These are phyloP conservation scores for Sugiyamaella marilandica DNA, from an alignment of 805 yeast genomes.

Conservation along the genomic window DNA sequence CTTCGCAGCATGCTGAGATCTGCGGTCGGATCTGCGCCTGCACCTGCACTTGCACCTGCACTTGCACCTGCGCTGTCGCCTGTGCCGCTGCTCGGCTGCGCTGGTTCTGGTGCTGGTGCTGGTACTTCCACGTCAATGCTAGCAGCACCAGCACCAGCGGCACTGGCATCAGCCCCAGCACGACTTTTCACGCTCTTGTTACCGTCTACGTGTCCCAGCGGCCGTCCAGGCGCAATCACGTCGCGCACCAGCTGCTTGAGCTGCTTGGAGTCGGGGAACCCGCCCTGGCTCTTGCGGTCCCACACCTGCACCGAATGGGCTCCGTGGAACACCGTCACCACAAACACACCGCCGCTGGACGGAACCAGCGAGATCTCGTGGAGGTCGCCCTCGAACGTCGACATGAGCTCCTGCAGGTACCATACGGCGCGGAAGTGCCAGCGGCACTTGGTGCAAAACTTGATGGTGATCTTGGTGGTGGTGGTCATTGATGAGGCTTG, in stretches of 20 bases:
- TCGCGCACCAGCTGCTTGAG: constrained; percentile 65
- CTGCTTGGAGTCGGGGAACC: constrained; percentile 83
- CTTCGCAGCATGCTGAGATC: too few species aligned
- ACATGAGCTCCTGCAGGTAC: constrained; percentile 81
- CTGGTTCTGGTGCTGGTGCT: neutral
- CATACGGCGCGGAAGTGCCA: constrained; percentile 88
- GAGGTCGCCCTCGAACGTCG: constrained; percentile 60
- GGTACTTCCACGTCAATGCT: too few species aligned
- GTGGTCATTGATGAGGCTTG: neutral
- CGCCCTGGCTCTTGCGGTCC: constrained; percentile 60
- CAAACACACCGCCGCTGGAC: constrained; percentile 52
- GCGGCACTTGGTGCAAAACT: constrained; percentile 77
- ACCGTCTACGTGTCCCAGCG: constrained; percentile 62
- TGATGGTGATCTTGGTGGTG: constrained; percentile 44
- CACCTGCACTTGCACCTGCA: too few species aligned
- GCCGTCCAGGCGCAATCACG: constrained; percentile 47
- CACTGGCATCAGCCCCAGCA: too few species aligned
- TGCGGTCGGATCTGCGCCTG: too few species aligned
- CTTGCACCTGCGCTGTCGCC: too few species aligned
- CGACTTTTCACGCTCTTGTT: neutral
- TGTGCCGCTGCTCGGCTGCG: neutral
- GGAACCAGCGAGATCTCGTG: constrained; percentile 54
- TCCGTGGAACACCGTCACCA: constrained; percentile 45
- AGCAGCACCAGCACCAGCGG: neutral
- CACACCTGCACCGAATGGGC: constrained; percentile 41